Base-by-base conservation (phyloP, 768 basidiomycete genomes). In the Hygrocybe punicea region DNA sequence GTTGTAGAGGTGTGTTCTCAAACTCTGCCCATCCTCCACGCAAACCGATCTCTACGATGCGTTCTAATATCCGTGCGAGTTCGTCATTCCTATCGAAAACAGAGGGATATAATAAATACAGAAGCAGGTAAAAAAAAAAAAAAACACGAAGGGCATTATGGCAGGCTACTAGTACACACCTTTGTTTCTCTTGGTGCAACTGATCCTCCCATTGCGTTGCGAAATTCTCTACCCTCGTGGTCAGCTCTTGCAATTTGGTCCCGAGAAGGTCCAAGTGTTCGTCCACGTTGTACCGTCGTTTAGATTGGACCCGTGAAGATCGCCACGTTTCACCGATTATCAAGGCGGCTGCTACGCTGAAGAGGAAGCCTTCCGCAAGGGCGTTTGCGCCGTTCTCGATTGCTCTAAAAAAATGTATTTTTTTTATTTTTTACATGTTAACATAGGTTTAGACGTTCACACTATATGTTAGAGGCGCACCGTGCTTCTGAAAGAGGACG, bases 371-470 rank as follows among this genome's bases (percentile, higher is more conserved):
- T 70, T 93, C 91, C 0, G 91, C 91, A 4, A 93, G 76, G 5
- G 85, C 78, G 61, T 92, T 93, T 14, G 91, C 89, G 19, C 91
- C 91, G 62, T 87, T 91, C 58, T 92, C 89, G 57, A 93, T 88
- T 0, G 91, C 91, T 57, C 89, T 91, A 60, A 17, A 35, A 35
- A 17, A 39, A 11, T 19, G 34, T n/a, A 19, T 51, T 25, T 21
- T 48, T 23, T 7, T 46, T 46, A 46, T 7, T 46, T 23, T 13
- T 17, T 53, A 17, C 13, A 8, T 58, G 35, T 55, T 53, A 50
- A 44, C 44, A 33, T 19, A 44, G 17, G 8, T 19, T 2, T 2
- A 21, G 8, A 33, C 21, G 9, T 3, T 14, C 2, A 25, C 9
- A 21, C 6, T 10, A 29, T 17, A 19, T 35, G 40, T 10, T 4